Base-by-base conservation (phyloP, 1,139 yeast species). In the Cylindricascospora bacillispora region DNA sequence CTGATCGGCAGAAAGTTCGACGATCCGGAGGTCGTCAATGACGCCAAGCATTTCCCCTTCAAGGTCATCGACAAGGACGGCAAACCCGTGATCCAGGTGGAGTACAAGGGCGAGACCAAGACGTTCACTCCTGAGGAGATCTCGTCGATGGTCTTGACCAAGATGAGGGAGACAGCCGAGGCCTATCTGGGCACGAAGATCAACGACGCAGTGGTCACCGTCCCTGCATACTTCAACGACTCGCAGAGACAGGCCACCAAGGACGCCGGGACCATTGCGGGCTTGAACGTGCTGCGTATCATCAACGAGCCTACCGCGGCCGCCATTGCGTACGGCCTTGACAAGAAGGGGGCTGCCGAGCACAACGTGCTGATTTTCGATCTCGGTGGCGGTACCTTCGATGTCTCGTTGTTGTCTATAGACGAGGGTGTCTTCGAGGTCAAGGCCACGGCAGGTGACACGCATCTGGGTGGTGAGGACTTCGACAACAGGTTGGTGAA, bases 271-370 rank as follows among this genome's bases (percentile, higher is more conserved):
- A 70, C 81, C 39, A 85, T 85, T 67, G 93, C 95, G 28, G 95
- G 95, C 47, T 72, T 85, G 56, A 83, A 80, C 53, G 93, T 85
- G 36, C 70, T 85, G 56, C 79, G 95, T 66, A 85, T 85, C 54
- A 93, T 85, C 45, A 85, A 85, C 60, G 95, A 85, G 66, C 95
- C 95, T 41, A 85, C 95, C 34, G 95, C 95, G 30, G 95, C 95
- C 39, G 95, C 95, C 36, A 82, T 85, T 59, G 95, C 95, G 39
- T 85, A 85, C 63, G 95, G 95, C 44, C 71, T 85, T 50, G 95
- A 85, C 59, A 78, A 79, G 63, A 79, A 79, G 63, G 74, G 76
- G 42, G 67, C 67, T 49, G 72, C 67, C 41, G 89, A 78, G 65
- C 82, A 81, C 68, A 77, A 82, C 57, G 89, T 83, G 35, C 70